Evolutionary conservation across 2,329 filamentous ascomycete genomes (phyloP), one percentile per base, ranked within the genome.

Genomic region (Epichloe glyceriae): DNA sequence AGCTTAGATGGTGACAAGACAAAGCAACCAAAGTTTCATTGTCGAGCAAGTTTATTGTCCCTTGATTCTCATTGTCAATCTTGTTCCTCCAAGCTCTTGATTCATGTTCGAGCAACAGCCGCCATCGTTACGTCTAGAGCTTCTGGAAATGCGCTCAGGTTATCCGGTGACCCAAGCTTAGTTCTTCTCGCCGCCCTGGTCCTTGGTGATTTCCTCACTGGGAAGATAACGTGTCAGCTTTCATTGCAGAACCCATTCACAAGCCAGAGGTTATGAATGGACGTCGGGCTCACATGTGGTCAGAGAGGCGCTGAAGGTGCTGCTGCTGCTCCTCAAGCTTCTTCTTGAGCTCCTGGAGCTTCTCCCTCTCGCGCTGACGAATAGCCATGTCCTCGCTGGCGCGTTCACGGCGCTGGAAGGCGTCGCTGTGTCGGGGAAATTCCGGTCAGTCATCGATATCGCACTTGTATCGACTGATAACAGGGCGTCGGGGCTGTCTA

Each of bases 381-480:
- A 98, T 89, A 71, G 86, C 87, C 60, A 80, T 80, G 68, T 89
- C 84, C 74, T 97, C 93, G 66, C 74, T 78, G 59, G 91, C 91
- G 66, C 84, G 80, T 73, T 98, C 93, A 61, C 93, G 88, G 73
- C 85, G 85, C 73, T 84, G 88, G 80, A 96, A 98, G 52, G 88
- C 82, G 66, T 98, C 91, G 61, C 91, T 95, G 58, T 60, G 46
- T 50, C 15, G 17, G 11, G 35, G 49, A 41, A 33, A 50, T 33
- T 43, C 15, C 5, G 8, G 53, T 52, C 33, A 55, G 55, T 15
- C 22, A 33, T 20, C 26, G 30, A 14, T 30, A 14, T 30, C 10
- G 26, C 11, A 30, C 10, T 12, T 3, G 10, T 2, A 14, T 37
- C 34, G 14, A 20, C 41, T 38, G 15, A 10, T 17, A 5, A n/a